phyloP scores from a whole-genome alignment of 2,329 filamentous ascomycete species.

The Exophiala sideris region DNA sequence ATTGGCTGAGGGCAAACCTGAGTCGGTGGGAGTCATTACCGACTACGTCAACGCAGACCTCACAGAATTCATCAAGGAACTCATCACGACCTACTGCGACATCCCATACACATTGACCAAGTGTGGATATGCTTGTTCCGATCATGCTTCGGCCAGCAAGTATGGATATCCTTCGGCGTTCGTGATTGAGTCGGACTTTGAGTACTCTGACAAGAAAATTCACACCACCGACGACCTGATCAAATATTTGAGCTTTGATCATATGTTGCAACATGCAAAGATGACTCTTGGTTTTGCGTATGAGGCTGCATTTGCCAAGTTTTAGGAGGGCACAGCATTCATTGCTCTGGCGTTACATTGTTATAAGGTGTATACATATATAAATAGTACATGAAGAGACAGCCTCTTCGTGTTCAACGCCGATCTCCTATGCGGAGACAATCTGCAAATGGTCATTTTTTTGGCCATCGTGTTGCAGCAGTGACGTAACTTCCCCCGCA shows the following conservation, averaged over 20 bases:
- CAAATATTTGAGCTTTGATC: conserved; percentile 72
- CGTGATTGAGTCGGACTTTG: conserved; percentile 61
- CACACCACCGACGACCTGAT: conserved; percentile 71
- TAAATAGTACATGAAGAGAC: not conserved
- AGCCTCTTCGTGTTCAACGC: too few relatives aligned
- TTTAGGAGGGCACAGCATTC: conserved; percentile 36
- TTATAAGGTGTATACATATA: not conserved
- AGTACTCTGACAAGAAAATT: conserved; percentile 64
- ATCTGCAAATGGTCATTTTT: too few relatives aligned
- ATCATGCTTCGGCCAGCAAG: conserved; percentile 64
- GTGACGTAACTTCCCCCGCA: too few relatives aligned
- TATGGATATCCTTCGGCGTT: conserved; percentile 65
- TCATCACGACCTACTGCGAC: conserved; percentile 82
- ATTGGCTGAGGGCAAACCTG: conserved; percentile 73
- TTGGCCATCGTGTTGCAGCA: too few relatives aligned
- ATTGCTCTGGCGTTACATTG: not conserved
- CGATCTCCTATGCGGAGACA: too few relatives aligned
- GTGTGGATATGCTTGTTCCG: conserved; percentile 81
- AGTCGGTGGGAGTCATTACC: conserved; percentile 87
- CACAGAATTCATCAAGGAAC: conserved; percentile 85
- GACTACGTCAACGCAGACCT: conserved; percentile 82
- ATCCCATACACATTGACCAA: conserved; percentile 85
- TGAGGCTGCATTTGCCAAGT: conserved; percentile 75
- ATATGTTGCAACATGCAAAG: conserved; percentile 87
- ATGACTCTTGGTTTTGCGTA: conserved; percentile 80